phyloP scores from a whole-genome alignment of 768 basidiomycete species.

The Tricholomella constricta region DNA sequence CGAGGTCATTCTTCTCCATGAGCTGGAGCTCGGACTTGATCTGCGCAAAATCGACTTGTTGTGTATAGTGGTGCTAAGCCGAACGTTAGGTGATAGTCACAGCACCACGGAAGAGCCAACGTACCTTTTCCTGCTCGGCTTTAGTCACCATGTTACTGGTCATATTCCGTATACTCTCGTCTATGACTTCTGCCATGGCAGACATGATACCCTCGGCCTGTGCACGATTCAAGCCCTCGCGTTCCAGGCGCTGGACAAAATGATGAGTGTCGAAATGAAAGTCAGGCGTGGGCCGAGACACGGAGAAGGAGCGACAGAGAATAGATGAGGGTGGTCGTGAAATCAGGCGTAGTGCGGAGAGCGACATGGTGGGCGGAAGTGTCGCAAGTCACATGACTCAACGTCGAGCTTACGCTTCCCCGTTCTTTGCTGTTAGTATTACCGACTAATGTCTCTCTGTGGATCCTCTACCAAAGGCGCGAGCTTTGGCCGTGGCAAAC shows the following conservation, averaged over 20 bases:
- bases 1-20: conserved; percentile 95
- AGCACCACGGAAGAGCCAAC: conserved; percentile 9
- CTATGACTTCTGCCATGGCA: conserved; percentile 95
- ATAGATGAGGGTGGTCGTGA: neutral
- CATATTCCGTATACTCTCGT: conserved; percentile 96
- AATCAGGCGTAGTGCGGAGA: conserved; percentile 7
- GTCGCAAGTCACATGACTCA: neutral
- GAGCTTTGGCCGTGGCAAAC: conserved; percentile 58
- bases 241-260: conserved; percentile 88
- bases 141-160: conserved; percentile 95
- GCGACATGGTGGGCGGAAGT: conserved; percentile 5
- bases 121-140: conserved; percentile 93
- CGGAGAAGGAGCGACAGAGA: conserved; percentile 30
- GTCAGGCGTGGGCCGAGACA: conserved; percentile 32
- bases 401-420: neutral
- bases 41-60: conserved; percentile 96
- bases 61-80: conserved; percentile 85
- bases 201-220: conserved; percentile 98
- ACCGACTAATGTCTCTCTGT: conserved; percentile 51
- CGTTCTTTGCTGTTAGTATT: neutral
- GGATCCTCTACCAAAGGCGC: conserved; percentile 51
- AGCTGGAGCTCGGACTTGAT: conserved; percentile 95
- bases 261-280: conserved; percentile 97
- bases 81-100: neutral
- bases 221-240: conserved; percentile 83